Percentiles rank a stretch among this genome's conserved stretches.
Conservation (phyloP, 2,329 filamentous ascomycete species). For the Whalleya microplaca region DNA sequence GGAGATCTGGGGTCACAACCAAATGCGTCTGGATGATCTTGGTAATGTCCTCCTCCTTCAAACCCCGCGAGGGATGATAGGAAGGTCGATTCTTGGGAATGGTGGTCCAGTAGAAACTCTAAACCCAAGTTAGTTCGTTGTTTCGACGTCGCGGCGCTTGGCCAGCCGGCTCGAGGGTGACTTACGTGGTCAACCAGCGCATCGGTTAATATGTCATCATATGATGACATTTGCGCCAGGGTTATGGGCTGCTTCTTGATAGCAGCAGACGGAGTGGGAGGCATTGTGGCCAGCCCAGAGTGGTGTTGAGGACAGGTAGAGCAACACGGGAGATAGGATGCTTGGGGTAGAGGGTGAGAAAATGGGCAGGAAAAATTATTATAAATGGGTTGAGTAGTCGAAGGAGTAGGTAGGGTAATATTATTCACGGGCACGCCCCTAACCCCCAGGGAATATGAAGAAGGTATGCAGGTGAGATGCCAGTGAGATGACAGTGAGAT, state of each 20-base stretch:
- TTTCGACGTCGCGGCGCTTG: conserved; percentile 10
- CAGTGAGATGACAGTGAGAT: conserved; percentile 5
- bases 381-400: not conserved
- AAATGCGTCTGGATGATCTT: conserved; percentile 67
- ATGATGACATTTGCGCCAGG: conserved; percentile 83
- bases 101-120: conserved; percentile 96
- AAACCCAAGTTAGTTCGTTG: conserved; percentile 28
- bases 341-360: too few species aligned
- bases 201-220: conserved; percentile 96
- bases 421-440: not conserved
- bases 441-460: not conserved
- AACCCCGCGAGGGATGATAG: conserved; percentile 81
- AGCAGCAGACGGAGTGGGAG: conserved; percentile 40
- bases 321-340: conserved; percentile 1
- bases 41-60: conserved; percentile 67
- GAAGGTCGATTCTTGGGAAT: conserved; percentile 92
- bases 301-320: not conserved
- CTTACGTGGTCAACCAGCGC: conserved; percentile 92
- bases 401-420: not conserved
- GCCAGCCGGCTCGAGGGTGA: conserved; percentile 26
- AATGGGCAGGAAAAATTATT: not conserved
- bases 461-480: not conserved
- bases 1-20: conserved; percentile 73
- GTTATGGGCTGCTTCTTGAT: conserved; percentile 75
- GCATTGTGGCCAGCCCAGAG: conserved; percentile 36